Evolutionary conservation across 805 yeast species (phyloP), one percentile per base, ranked within the genome.

Genomic region (Kluyveromyces wickerhamii): DNA sequence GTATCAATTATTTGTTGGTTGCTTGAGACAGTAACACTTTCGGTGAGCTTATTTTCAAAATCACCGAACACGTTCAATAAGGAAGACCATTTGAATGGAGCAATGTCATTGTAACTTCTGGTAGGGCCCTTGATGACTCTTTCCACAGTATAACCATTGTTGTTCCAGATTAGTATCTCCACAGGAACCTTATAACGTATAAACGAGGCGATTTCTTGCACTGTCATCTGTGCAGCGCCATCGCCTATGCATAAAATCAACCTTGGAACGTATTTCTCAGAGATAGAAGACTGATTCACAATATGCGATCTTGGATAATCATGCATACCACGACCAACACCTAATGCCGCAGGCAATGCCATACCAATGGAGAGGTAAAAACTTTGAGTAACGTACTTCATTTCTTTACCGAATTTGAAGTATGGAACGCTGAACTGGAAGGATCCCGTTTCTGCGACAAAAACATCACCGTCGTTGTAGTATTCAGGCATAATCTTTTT

Each of bases 141-240:
- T 63, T 88, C 96, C 32, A 88, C 86, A 0, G 95, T 80, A 62
- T 88, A 88, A 1, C 96, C 96, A 38, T 72, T 71, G 59, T 88
- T 88, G 61, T 88, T 88, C 60, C 86, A 63, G 34, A 88, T 59
- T 46, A 87, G 71, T 18, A 88, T 69, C 27, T 79, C 72, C 15
- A 94, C 85, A 23, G 71, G 72, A 27, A 80, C 65, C 13, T 67
- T 64, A 41, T 71, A 63, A 41, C 84, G 71, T 25, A 81, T 56
- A 50, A 72, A 74, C 2, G 84, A 68, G 1, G 85, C 73, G 32
- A 79, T 58, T 52, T 88, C 96, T 66, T 88, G 95, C 36, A 81
- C 67, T 4, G 96, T 86, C 95, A 88, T 83, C 63, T 85, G 95
- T 2, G 95, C 89, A 2, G 95, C 79, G 1, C 96, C 96, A 56